These are phyloP conservation scores for Rhizophagus clarus DNA, from an alignment of 192 early-diverging fungal species.

Conservation along the genomic window DNA sequence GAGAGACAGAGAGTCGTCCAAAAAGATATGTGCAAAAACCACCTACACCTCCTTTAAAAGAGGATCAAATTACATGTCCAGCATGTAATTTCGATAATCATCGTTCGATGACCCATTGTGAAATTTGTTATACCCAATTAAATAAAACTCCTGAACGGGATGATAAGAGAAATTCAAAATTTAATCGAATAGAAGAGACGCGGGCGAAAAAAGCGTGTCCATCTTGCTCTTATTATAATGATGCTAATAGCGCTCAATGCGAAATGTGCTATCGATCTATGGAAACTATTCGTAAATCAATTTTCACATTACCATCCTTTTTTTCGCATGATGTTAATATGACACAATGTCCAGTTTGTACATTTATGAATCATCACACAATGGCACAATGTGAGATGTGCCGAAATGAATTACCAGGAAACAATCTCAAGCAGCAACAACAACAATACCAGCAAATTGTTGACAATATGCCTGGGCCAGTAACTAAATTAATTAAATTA, in stretches of 20 bases:
- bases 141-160: neutral
- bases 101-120: neutral
- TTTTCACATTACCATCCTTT: neutral
- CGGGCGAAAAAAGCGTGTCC: neutral
- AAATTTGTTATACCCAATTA: slow-evolving; percentile 2
- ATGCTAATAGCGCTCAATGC: neutral
- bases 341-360: neutral
- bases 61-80: neutral
- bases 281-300: neutral
- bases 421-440: neutral
- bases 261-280: slow-evolving; percentile 18
- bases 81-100: neutral
- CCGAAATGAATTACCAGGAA: neutral
- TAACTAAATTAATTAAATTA: neutral
- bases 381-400: neutral
- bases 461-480: neutral
- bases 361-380: neutral
- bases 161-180: neutral
- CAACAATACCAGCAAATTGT: neutral
- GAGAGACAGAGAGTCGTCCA: neutral
- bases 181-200: neutral
- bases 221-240: neutral
- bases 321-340: neutral
- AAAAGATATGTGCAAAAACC: neutral
- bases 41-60: neutral